A percentile compares a stretch with the other conserved stretches of the same genome.
phyloP scores from a whole-genome alignment of 2,329 filamentous ascomycete species.

The Ilyonectria mors-panacis region DNA sequence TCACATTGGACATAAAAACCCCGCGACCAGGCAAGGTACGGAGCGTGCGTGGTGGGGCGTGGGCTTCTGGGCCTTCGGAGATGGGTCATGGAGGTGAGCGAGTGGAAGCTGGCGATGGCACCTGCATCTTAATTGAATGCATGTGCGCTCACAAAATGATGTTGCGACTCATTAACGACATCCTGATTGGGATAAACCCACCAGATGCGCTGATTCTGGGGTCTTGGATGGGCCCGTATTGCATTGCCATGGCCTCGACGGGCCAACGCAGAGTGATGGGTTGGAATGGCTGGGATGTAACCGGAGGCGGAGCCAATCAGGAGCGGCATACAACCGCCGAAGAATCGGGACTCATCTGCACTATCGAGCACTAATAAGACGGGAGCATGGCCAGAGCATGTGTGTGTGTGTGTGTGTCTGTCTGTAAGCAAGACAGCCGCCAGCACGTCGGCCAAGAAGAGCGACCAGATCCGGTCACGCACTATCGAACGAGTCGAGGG shows the following conservation, averaged over 20 bases:
- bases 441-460: neutral
- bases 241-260: slow-evolving; percentile 2
- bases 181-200: slow-evolving; percentile 5
- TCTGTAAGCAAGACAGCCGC: neutral
- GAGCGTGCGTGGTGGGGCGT: slow-evolving; percentile 8
- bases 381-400: neutral
- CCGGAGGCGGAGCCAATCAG: slow-evolving; percentile 19
- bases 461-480: slow-evolving; percentile 28
- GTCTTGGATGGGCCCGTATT: slow-evolving; percentile 1
- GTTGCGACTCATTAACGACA: neutral
- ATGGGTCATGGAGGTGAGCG: neutral
- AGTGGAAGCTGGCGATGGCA: neutral
- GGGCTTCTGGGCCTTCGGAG: neutral
- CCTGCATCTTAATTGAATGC: slow-evolving; percentile 25
- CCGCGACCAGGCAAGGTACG: neutral
- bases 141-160: slow-evolving; percentile 5
- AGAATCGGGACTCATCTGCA: slow-evolving; percentile 19
- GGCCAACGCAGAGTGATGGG: slow-evolving; percentile 14
- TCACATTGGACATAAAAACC: slow-evolving; percentile 3
- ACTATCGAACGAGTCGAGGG: slow-evolving; percentile 42
- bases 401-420: neutral
- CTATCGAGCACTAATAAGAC: neutral
- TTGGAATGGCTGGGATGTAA: slow-evolving; percentile 16
- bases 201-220: slow-evolving; percentile 6
- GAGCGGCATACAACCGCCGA: slow-evolving; percentile 22